These are phyloP conservation scores for Lojkania enalia DNA, from an alignment of 2,329 filamentous ascomycete genomes.

Conservation along the genomic window DNA sequence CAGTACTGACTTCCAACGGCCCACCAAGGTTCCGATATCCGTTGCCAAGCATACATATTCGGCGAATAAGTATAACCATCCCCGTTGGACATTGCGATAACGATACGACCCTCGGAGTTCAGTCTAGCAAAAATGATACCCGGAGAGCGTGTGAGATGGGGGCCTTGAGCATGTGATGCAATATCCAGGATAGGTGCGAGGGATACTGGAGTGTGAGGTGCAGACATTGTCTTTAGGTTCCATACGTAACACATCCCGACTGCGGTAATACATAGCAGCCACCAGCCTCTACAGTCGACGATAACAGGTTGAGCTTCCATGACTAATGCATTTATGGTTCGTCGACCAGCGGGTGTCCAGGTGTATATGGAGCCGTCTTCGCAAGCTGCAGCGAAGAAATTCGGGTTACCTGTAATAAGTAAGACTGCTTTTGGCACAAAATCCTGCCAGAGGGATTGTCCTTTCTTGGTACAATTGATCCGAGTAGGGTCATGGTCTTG, in stretches of 20 bases:
- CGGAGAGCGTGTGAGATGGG: slow-evolving; percentile 77
- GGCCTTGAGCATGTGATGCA: slow-evolving; percentile 76
- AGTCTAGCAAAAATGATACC: slow-evolving; percentile 89
- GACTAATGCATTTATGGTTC: slow-evolving; percentile 81
- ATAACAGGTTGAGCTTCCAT: slow-evolving; percentile 94
- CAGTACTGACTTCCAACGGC: slow-evolving; percentile 97
- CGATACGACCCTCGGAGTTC: slow-evolving; percentile 81
- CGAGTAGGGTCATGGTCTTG: slow-evolving; percentile 79
- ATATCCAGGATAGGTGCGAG: slow-evolving; percentile 87
- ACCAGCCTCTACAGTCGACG: slow-evolving; percentile 84
- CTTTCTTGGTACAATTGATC: slow-evolving; percentile 79
- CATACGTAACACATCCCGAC: slow-evolving; percentile 90
- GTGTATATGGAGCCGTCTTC: slow-evolving; percentile 89
- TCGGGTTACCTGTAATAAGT: slow-evolving; percentile 85
- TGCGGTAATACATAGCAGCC: slow-evolving; percentile 86
- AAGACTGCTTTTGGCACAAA: slow-evolving; percentile 85
- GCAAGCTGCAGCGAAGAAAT: slow-evolving; percentile 90
- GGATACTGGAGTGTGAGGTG: slow-evolving; percentile 87
- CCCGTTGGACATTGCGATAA: slow-evolving; percentile 91
- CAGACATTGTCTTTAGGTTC: slow-evolving; percentile 81
- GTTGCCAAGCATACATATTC: slow-evolving; percentile 87
- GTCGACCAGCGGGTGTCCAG: slow-evolving; percentile 89
- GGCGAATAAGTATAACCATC: slow-evolving; percentile 91
- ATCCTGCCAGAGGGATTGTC: slow-evolving; percentile 87
- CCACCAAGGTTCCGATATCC: slow-evolving; percentile 97